These are phyloP conservation scores for Beauveria asiatica DNA, from an alignment of 2,329 filamentous ascomycete genomes.

Conservation along the genomic window DNA sequence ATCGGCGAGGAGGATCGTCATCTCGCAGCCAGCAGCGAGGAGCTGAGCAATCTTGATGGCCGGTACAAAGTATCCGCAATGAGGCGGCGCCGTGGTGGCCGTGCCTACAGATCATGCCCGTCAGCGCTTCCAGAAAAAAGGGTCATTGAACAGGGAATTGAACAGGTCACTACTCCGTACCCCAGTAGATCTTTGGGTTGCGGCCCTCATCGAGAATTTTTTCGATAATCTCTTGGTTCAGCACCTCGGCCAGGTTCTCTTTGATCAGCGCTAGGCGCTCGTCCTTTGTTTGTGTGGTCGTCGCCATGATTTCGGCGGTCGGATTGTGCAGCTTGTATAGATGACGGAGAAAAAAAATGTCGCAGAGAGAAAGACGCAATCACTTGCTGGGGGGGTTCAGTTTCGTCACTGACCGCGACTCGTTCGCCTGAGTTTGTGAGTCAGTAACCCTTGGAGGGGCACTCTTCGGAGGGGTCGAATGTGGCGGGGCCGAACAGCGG, in stretches of 20 bases:
- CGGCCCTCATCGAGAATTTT: slow-evolving; percentile 61
- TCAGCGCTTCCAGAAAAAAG: not conserved
- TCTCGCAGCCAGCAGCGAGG: slow-evolving; percentile 73
- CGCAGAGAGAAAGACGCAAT: not conserved
- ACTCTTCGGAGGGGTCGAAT: slow-evolving; percentile 1
- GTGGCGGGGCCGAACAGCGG: not conserved
- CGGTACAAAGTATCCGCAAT: slow-evolving; percentile 83
- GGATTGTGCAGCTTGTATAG: not conserved
- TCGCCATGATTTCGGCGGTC: not conserved
- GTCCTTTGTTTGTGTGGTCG: slow-evolving; percentile 31
- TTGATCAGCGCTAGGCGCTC: slow-evolving; percentile 69
- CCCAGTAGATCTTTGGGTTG: slow-evolving; percentile 78
- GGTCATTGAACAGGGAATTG: not conserved
- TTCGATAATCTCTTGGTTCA: slow-evolving; percentile 79
- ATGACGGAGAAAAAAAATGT: not conserved
- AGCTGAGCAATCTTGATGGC: slow-evolving; percentile 86
- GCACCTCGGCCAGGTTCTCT: slow-evolving; percentile 70
- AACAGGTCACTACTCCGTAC: slow-evolving; percentile 26
- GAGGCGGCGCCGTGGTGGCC: slow-evolving; percentile 77
- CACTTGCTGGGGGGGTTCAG: not conserved
- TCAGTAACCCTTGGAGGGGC: slow-evolving; percentile 7
- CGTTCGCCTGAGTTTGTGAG: not conserved
- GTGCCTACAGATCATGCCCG: slow-evolving; percentile 41
- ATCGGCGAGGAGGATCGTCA: slow-evolving; percentile 69
- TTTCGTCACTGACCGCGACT: not conserved